Conservation (phyloP, 139 green algal species). For the Coelastrella sp. region DNA sequence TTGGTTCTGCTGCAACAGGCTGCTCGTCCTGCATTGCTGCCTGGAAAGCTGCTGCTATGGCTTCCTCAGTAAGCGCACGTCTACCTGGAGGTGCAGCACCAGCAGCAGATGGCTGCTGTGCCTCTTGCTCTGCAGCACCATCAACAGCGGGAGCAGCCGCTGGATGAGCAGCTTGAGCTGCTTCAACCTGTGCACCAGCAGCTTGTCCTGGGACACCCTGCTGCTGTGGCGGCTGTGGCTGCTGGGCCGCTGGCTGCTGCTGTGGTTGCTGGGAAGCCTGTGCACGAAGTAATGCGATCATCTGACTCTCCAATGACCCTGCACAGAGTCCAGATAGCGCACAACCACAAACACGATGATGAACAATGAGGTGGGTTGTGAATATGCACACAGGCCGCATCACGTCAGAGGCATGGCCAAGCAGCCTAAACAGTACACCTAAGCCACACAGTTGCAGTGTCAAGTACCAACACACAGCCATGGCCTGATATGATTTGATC, state of each 20-base stretch:
- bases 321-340: neutral
- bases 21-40: conserved; percentile 20
- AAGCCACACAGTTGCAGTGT: too few species aligned
- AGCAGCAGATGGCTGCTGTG: neutral
- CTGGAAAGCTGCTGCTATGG: conserved; percentile 13
- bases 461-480: neutral
- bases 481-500: too few species aligned
- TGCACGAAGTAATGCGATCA: conserved; percentile 48
- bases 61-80: neutral
- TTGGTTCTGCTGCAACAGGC: neutral
- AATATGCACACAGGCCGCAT: neutral
- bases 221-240: neutral
- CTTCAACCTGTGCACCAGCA: conserved; percentile 11
- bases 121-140: too few species aligned
- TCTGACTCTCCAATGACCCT: conserved; percentile 57
- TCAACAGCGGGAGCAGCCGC: conserved; percentile 15
- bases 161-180: conserved; percentile 18
- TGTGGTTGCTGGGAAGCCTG: conserved; percentile 33
- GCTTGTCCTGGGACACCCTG: neutral
- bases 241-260: neutral
- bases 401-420: too few species aligned
- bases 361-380: too few species aligned
- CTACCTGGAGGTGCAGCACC: neutral
- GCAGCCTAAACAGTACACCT: too few species aligned
- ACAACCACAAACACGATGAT: neutral